These are phyloP conservation scores for Evernia prunastri DNA, from an alignment of 495 filamentous ascomycete genomes.

Conservation along the genomic window DNA sequence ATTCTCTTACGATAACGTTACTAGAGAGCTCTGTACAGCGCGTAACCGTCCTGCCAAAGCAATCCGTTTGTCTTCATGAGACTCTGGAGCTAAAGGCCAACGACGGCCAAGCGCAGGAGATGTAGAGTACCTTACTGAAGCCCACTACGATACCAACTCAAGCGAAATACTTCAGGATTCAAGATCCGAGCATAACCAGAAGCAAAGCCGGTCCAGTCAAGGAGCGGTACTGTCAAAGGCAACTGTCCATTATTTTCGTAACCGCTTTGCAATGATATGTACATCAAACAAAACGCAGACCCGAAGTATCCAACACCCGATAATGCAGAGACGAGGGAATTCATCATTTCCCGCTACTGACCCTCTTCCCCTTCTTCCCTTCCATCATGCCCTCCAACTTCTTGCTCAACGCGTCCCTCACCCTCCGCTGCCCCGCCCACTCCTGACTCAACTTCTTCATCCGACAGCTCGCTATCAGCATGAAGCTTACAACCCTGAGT, in stretches of 20 bases:
- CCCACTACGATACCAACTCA: too few species aligned
- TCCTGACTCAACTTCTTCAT: constrained; percentile 49
- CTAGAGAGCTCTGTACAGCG: too few species aligned
- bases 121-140: too few species aligned
- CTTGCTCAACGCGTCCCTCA: constrained; percentile 30
- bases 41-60: too few species aligned
- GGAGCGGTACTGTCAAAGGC: neutral
- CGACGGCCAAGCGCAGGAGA: too few species aligned
- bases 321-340: neutral
- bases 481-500: constrained; percentile 44
- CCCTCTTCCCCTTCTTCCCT: constrained; percentile 3
- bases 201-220: neutral
- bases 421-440: constrained; percentile 45
- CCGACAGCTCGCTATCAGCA: constrained; percentile 48
- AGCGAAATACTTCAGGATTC: too few species aligned
- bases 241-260: neutral
- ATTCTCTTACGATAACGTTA: too few species aligned
- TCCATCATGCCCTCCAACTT: constrained; percentile 12
- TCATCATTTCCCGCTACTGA: neutral
- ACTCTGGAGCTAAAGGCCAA: too few species aligned
- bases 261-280: neutral
- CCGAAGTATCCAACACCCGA: neutral
- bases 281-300: neutral
- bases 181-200: neutral
- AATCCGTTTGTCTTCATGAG: too few species aligned